Conservation (phyloP, 2,329 filamentous ascomycete genomes). For the Ceratocystis smalleyi region DNA sequence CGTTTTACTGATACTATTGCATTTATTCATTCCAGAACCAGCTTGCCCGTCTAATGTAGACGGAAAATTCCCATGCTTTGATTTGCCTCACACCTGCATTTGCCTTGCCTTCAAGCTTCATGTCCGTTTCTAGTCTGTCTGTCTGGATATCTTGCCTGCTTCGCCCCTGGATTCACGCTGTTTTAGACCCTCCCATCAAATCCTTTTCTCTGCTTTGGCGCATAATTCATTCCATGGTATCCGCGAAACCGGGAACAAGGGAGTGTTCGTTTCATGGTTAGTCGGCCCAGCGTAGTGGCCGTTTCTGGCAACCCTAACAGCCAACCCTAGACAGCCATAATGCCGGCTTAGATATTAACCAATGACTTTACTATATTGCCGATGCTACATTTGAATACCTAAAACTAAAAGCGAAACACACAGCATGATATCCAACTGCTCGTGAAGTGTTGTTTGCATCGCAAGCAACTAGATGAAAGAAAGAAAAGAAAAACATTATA, state of each 20-base stretch:
- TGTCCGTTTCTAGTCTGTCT: neutral
- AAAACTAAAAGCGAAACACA: no score
- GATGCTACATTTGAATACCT: no score
- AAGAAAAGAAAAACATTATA: no score
- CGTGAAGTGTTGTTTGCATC: no score
- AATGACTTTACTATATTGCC: no score
- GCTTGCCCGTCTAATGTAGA: neutral
- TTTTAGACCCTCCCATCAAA: neutral
- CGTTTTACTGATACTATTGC: no score
- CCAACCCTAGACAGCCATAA: no score
- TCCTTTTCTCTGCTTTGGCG: neutral
- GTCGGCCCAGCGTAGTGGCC: neutral
- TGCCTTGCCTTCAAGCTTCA: neutral
- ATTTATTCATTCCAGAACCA: no score
- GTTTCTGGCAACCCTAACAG: neutral
- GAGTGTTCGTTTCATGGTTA: neutral
- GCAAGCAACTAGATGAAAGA: no score
- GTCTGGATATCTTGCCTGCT: neutral
- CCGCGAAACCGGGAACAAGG: neutral
- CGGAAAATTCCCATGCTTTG: neutral
- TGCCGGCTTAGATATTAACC: no score
- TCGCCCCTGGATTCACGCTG: neutral
- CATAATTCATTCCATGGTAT: conserved; percentile 1
- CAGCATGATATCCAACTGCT: no score
- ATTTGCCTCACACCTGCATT: neutral